Base-by-base conservation (phyloP, 805 yeast genomes). In the Candida pini region DNA sequence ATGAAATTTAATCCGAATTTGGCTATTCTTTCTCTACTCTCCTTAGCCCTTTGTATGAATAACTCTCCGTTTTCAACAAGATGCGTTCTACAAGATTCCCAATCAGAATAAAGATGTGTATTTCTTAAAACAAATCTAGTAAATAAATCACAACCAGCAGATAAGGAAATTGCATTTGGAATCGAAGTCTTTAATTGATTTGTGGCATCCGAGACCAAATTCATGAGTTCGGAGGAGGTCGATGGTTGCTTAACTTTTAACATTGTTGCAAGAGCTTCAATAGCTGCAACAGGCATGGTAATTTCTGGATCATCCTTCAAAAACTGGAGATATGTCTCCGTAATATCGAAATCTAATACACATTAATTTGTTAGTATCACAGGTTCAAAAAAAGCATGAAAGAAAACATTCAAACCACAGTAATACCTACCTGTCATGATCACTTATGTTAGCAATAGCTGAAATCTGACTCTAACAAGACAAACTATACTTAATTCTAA, bases 261-360 rank as follows among this genome's bases (percentile, higher is more conserved):
- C 62, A 92, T 72, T 7, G 92, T 83, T 18, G 92, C 95, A 29
- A 92, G 67, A 9, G 96, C 78, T 64, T 92, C 97, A 52, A 92
- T 92, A 23, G 98, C 98, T 28, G 98, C 99, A 22, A 92, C 86
- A 1, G 99, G 99, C 97, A 89, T 92, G 5, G 98, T 89, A 78
- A 92, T 85, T 38, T 92, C 97, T n/a, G 85, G 71, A 62, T 92
- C 97, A 33, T 88, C 96, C 47, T 74, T 76, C 43, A 92, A 68
- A 57, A 86, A 88, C 54, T 74, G 73, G 38, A 86, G 69, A 56
- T 92, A 92, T 1, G 90, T 76, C 48, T 76, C 69, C 30, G 81
- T 87, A 47, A 92, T 87, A 58, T 89, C 95, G 55, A 92, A 88
- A 21, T 64, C 69, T 22, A 22, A 5, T 5, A 12, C n/a, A n/a